Base-by-base conservation (phyloP, 257 asterid species). In the Plantago ovata region DNA sequence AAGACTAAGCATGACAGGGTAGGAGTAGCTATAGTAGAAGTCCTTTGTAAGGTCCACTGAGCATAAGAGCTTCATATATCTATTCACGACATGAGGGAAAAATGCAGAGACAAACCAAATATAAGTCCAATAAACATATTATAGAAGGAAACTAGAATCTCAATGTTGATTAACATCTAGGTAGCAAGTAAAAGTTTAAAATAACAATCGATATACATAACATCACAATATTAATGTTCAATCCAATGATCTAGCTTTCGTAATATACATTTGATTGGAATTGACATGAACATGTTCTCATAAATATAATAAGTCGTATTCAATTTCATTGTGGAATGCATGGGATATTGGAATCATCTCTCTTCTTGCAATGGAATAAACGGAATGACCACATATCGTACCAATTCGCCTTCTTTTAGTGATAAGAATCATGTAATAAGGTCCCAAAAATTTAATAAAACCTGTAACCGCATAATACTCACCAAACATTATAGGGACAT, bases 21-120 rank as follows among this genome's bases (percentile, higher is more conserved):
- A 93, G 61, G 97, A 85, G 77, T 93, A 93, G 92, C 98, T 93
- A 82, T 85, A 89, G 78, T 73, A 86, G 95, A 93, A 93, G 89
- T 86, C 96, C 85, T 74, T 89, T 38, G 95, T 86, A 67, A 93
- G 95, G 79, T 93, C 98, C 95, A 93, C 79, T 0, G 69, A 41
- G 74, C 87, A 81, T 57, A 93, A 77, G 64, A 93, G 95, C 94
- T 89, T 86, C 94, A 82, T 93, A 94, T 86, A 93, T 79, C 98
- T 93, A 84, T 70, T 55, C 65, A 71, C 63, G 71, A 79, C 56
- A 65, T 38, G 72, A 77, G 57, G 61, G 63, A 72, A 66, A 69
- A 65, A 64, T 60, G 63, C 67, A 75, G 53, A 60, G 53, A 70
- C 71, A 76, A 64, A n/a, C 65, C 82, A 56, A 81, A 55, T 57